Conservation (phyloP, 306 rosid genomes). For the Pyrus betulifolia region DNA sequence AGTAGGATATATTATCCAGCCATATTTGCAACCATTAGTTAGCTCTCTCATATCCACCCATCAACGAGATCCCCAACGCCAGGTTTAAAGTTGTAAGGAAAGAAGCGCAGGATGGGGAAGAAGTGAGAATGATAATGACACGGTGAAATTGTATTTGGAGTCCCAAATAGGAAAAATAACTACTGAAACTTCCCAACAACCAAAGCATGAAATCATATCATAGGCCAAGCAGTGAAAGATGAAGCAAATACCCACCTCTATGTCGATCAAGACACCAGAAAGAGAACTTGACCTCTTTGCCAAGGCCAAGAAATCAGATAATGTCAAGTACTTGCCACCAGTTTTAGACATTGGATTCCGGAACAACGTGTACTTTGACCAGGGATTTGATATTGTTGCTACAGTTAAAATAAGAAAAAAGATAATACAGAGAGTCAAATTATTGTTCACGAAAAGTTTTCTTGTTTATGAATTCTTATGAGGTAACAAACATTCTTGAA, state of each 20-base stretch:
- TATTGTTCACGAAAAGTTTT: not conserved
- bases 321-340: slow-evolving; percentile 38
- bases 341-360: slow-evolving; percentile 52
- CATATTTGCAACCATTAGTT: not conserved
- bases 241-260: slow-evolving; percentile 52
- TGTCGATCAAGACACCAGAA: slow-evolving; percentile 54
- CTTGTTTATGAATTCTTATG: not conserved
- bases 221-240: not conserved
- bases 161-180: not conserved
- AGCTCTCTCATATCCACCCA: not conserved
- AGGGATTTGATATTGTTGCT: slow-evolving; percentile 63
- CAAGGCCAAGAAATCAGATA: slow-evolving; percentile 71
- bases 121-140: not conserved
- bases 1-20: not conserved
- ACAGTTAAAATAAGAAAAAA: slow-evolving; percentile 23
- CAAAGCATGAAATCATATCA: not conserved
- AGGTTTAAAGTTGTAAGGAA: not conserved
- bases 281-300: slow-evolving; percentile 58
- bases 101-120: slow-evolving; percentile 2
- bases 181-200: not conserved
- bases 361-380: slow-evolving; percentile 8
- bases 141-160: not conserved
- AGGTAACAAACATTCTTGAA: slow-evolving; percentile 1
- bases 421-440: slow-evolving; percentile 20
- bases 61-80: not conserved